Evolutionary conservation across 2,329 filamentous ascomycete genomes (phyloP).

Genomic region (Sporothrix phasma): DNA sequence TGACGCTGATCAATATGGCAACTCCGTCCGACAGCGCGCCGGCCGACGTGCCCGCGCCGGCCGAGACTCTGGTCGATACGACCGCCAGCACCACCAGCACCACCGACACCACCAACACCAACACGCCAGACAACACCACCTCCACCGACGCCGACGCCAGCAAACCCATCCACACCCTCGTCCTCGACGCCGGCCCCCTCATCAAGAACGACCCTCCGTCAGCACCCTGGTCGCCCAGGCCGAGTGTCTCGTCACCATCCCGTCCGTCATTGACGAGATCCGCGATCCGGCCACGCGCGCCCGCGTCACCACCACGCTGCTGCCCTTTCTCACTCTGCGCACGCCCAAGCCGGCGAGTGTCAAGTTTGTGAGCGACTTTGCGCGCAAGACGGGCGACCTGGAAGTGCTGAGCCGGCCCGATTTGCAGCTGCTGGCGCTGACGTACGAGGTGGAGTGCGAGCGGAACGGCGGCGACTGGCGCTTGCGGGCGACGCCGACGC

Average conservation of each 20-base stretch:
- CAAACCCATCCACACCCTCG: conserved; percentile 71
- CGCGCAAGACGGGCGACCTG: conserved; percentile 79
- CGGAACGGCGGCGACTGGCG: conserved; percentile 83
- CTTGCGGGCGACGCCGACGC: conserved; percentile 65
- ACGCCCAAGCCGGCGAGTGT: conserved; percentile 67
- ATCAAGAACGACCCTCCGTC: conserved; percentile 81
- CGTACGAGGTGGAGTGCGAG: conserved; percentile 92
- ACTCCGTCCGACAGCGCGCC: background rate
- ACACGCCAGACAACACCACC: too few species aligned
- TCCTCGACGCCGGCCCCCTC: conserved; percentile 85
- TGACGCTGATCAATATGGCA: background rate
- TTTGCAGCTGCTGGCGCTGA: conserved; percentile 78
- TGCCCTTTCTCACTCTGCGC: conserved; percentile 74
- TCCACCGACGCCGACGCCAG: background rate
- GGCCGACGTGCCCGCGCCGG: background rate
- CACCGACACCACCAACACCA: background rate
- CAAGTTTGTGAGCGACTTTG: conserved; percentile 72
- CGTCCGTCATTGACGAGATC: conserved; percentile 80
- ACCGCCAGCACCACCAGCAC: background rate
- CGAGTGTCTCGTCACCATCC: conserved; percentile 70
- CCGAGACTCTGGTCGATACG: background rate
- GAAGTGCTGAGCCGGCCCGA: conserved; percentile 81
- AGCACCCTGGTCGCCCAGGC: conserved; percentile 72
- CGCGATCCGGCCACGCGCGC: conserved; percentile 70
- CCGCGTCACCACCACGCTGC: conserved; percentile 72